Evolutionary conservation across 2,329 filamentous ascomycete genomes (phyloP).

Genomic region (Penicillium decumbens): DNA sequence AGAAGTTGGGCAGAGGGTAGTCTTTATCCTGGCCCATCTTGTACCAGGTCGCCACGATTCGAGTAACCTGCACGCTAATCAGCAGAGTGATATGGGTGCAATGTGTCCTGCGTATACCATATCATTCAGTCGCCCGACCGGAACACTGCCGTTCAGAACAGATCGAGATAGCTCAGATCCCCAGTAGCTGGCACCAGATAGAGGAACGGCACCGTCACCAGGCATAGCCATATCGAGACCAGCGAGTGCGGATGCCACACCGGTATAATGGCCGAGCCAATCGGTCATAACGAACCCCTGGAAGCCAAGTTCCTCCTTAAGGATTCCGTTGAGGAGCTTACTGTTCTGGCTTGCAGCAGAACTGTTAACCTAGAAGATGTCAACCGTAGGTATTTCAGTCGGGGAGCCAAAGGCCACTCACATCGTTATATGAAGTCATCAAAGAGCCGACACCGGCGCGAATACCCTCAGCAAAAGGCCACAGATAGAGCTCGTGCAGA

Average conservation of each 20-base stretch:
- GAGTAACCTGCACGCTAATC: conserved; percentile 41
- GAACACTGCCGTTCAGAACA: conserved; percentile 55
- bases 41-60: conserved; percentile 57
- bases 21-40: conserved; percentile 54
- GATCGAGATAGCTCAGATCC: conserved; percentile 53
- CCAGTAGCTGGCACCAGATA: conserved; percentile 53
- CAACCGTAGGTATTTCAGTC: not conserved
- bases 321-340: conserved; percentile 62
- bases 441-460: conserved; percentile 46
- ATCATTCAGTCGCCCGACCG: conserved; percentile 53
- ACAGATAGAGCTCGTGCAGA: conserved; percentile 44
- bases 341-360: conserved; percentile 65
- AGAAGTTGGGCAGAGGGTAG: conserved; percentile 57
- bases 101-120: conserved; percentile 30
- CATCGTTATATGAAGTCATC: conserved; percentile 44
- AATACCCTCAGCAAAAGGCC: conserved; percentile 50
- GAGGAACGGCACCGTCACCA: conserved; percentile 52
- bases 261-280: conserved; percentile 61
- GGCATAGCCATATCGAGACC: conserved; percentile 70
- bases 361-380: conserved; percentile 53
- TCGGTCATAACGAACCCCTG: conserved; percentile 68
- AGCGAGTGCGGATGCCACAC: conserved; percentile 56
- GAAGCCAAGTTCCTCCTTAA: conserved; percentile 71
- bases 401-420: conserved; percentile 14
- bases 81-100: not conserved